Conservation (phyloP, 2,329 filamentous ascomycete species). For the Scedosporium minutisporum region DNA sequence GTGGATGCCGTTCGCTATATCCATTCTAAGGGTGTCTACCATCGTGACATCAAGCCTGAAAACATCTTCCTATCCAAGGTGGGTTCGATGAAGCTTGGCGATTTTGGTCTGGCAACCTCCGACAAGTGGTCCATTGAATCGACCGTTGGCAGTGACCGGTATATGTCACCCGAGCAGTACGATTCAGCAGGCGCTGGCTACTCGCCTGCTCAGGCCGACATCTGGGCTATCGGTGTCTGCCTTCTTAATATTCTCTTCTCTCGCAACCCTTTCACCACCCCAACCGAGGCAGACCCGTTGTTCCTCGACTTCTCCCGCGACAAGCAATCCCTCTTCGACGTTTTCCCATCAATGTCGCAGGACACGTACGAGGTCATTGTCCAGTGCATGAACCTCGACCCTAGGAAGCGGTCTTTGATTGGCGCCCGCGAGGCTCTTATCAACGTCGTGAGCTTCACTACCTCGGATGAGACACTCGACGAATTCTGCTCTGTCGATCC, state of each 20-base stretch:
- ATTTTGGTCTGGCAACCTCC: conserved; percentile 87
- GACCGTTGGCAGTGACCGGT: conserved; percentile 92
- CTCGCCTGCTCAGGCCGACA: conserved; percentile 83
- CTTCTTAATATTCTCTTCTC: conserved; percentile 94
- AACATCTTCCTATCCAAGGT: conserved; percentile 90
- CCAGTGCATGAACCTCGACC: conserved; percentile 85
- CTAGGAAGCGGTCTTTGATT: conserved; percentile 72
- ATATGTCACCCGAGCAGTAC: conserved; percentile 98
- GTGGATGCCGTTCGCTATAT: conserved; percentile 84
- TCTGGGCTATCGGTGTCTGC: conserved; percentile 96
- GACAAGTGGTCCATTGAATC: conserved; percentile 87
- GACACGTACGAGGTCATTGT: conserved; percentile 93
- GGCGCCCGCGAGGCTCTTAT: conserved; percentile 69
- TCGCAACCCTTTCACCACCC: conserved; percentile 88
- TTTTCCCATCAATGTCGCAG: conserved; percentile 97
- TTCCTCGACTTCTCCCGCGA: conserved; percentile 91
- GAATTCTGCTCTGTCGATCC: conserved; percentile 85
- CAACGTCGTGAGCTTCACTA: conserved; percentile 83
- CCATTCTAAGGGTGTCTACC: conserved; percentile 83
- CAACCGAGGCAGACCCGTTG: conserved; percentile 80
- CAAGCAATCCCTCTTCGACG: conserved; percentile 92
- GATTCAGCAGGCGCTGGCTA: conserved; percentile 82
- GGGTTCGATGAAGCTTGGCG: conserved; percentile 89
- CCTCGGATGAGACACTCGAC: conserved; percentile 79
- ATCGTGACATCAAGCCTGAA: conserved; percentile 98